Base-by-base conservation (phyloP, 345 rosid genomes). In the Dimocarpus longan region DNA sequence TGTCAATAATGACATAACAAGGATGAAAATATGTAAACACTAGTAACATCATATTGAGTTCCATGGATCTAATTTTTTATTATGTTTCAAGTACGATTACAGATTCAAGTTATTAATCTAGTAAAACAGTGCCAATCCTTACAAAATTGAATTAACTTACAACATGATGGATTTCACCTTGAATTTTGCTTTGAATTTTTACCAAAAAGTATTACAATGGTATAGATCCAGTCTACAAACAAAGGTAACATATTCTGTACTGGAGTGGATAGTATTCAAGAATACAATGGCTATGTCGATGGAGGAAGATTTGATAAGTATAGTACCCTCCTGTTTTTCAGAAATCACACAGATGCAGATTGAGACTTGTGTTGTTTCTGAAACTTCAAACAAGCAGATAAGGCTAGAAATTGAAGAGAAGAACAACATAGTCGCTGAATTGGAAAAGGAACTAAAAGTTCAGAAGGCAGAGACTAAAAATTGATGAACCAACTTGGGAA, bases 331-430 rank as follows among this genome's bases (percentile, higher is more conserved):
- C 19, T 70, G 16, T 24, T 7, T 21, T 22, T 70, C 73, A 22
- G 73, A 70, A 70, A 26, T 44, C 73, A 48, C 26, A 48, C 59
- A 48, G 50, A 70, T 44, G 24, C 73, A 70, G 54, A 10, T 48
- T 70, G 60, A 70, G 59, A 26, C 26, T 22, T 21, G 39, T 22
- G 59, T 11, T 22, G 24, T 70, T 46, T 10, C 7, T 21, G 73
- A 70, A 70, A 56, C 28, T 70, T 44, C 48, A 19, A 46, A 21
- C 24, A 70, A 70, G 15, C 57, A 15, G 57, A 46, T 19, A 46
- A 70, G 8, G 60, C 57, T 70, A 44, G 73, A 44, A 70, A 50
- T 44, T n/a, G 59, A 70, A 13, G 73, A 70, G 73, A 70, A 46
- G 73, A 70, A 70, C 8, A 21, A 21, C 5, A 18, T 44, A 21